Percentiles rank a stretch among this genome's conserved stretches.
Conservation (phyloP, 306 rosid genomes). For the Trifolium pratense region DNA sequence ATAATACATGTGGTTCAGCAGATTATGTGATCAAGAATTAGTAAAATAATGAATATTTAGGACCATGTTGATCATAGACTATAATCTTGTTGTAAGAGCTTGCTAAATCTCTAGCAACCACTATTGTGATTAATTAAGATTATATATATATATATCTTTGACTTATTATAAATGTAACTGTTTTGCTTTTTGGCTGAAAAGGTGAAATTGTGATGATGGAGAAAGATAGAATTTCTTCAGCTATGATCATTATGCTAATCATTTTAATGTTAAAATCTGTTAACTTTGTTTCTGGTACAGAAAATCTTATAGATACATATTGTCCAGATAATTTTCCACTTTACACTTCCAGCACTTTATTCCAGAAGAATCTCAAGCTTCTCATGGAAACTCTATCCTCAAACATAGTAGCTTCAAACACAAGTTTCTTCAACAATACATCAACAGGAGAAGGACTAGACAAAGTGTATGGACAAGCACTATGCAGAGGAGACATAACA, state of each 20-base stretch:
- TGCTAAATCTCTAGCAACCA: not conserved
- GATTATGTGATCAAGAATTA: not conserved
- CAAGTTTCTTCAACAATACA: conserved; percentile 49
- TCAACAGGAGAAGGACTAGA: conserved; percentile 28
- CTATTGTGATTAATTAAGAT: not conserved
- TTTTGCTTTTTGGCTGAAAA: conserved; percentile 16
- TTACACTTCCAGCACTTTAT: conserved; percentile 44
- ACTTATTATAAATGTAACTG: conserved; percentile 3
- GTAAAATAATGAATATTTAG: not conserved
- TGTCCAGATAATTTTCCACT: conserved; percentile 47
- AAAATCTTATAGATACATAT: conserved; percentile 32
- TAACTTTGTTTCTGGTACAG: conserved; percentile 40
- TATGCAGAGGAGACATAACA: conserved; percentile 65
- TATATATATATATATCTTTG: not conserved
- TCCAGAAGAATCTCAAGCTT: conserved; percentile 51
- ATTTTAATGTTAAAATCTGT: conserved; percentile 31
- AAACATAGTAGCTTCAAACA: conserved; percentile 35
- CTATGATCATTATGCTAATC: conserved; percentile 36
- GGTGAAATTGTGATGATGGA: conserved; percentile 32
- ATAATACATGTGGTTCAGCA: not conserved
- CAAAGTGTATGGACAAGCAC: conserved; percentile 63
- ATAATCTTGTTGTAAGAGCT: not conserved
- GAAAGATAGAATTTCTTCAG: conserved; percentile 11
- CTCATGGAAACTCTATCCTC: conserved; percentile 52
- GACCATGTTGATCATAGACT: not conserved